Conservation (phyloP, 2,329 filamentous ascomycete species). For the Gaeumannomyces sp. region DNA sequence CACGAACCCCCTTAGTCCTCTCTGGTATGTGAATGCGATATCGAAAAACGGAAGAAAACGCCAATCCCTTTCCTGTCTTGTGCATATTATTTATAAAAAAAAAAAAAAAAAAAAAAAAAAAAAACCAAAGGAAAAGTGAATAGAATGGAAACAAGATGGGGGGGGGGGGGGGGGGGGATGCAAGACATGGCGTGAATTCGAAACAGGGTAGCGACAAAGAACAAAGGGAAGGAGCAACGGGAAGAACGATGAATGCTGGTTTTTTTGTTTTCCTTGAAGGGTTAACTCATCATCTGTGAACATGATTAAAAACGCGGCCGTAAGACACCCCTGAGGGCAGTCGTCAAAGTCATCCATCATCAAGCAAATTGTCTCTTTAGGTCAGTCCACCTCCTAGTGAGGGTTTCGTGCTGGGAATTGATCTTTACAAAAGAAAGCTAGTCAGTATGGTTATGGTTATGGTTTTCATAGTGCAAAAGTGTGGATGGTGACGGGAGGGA, state of each 20-base stretch:
- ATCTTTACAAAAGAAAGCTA: constrained; percentile 42
- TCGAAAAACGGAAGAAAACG: background rate
- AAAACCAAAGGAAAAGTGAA: background rate
- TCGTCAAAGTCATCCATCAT: constrained; percentile 10
- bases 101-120: background rate
- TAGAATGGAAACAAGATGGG: background rate
- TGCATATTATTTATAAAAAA: background rate
- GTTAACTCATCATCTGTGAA: background rate
- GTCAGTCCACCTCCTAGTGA: constrained; percentile 73
- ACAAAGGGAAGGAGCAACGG: background rate
- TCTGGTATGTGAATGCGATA: background rate
- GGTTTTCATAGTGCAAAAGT: background rate
- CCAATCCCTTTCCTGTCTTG: background rate
- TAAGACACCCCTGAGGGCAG: background rate
- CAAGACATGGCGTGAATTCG: background rate
- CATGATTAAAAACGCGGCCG: background rate
- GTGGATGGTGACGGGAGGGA: background rate
- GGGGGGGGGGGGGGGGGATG: too few relatives aligned
- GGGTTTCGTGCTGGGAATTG: constrained; percentile 62
- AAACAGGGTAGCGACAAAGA: background rate
- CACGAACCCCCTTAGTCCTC: background rate
- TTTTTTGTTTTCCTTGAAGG: background rate
- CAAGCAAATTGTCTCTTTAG: constrained; percentile 53
- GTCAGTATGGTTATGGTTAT: background rate
- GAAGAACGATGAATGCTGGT: background rate